These are phyloP conservation scores for Bromus sterilis DNA, from an alignment of 176 grass and related monocot genomes.

Conservation along the genomic window DNA sequence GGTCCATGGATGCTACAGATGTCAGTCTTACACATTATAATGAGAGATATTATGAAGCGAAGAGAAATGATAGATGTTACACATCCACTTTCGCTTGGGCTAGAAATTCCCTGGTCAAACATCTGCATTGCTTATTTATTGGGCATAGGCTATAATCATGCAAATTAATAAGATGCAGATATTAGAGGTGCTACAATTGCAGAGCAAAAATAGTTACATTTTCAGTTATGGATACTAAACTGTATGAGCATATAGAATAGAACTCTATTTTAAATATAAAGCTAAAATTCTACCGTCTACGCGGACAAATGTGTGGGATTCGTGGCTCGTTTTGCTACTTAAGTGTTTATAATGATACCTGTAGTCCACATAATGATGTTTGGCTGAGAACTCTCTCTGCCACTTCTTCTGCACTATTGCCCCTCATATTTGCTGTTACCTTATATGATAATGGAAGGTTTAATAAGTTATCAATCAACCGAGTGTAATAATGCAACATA, in stretches of 20 bases:
- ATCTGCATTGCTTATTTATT: background rate
- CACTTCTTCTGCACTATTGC: conserved; percentile 79
- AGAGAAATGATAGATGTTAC: background rate
- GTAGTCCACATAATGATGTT: conserved; percentile 70
- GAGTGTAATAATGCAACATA: conserved; percentile 1
- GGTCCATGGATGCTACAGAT: background rate
- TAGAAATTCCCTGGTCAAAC: background rate
- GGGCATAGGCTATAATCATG: background rate
- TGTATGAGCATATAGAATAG: background rate
- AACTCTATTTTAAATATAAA: background rate
- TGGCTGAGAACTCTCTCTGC: conserved; percentile 83
- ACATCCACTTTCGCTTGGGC: background rate
- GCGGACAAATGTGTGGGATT: background rate
- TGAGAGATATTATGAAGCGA: background rate
- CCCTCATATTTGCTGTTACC: conserved; percentile 97
- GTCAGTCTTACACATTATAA: background rate
- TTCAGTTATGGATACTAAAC: background rate
- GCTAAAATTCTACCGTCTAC: background rate
- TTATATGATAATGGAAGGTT: conserved; percentile 30
- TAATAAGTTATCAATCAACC: conserved; percentile 6
- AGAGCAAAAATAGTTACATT: background rate
- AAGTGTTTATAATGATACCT: conserved; percentile 41
- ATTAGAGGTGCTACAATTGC: background rate
- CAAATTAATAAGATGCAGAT: background rate
- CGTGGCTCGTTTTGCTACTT: background rate